A percentile compares a stretch with the other conserved stretches of the same genome.
These are phyloP conservation scores for Metarhizium rileyi DNA, from an alignment of 2,329 filamentous ascomycete genomes.

Conservation along the genomic window DNA sequence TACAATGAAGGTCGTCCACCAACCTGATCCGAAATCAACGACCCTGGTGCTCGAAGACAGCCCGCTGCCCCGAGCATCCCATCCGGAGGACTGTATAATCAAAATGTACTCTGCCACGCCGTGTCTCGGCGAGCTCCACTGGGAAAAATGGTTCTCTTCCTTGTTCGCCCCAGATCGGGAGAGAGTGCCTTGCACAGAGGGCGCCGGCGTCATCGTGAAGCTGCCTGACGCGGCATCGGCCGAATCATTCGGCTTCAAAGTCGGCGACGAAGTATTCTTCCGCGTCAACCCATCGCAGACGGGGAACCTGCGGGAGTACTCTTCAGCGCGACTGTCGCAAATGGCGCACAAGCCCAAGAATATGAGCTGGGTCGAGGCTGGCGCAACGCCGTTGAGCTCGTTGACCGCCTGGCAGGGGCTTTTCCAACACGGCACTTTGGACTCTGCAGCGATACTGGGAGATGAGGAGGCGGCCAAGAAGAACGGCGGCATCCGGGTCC, in stretches of 20 bases:
- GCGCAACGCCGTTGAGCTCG: constrained; percentile 26
- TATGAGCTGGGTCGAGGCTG: constrained; percentile 22
- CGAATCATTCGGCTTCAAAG: constrained; percentile 16
- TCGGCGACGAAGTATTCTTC: constrained; percentile 22
- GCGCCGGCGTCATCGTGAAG: constrained; percentile 23
- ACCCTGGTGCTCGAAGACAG: constrained; percentile 10
- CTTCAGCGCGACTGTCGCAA: constrained; percentile 19
- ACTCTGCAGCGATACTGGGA: constrained; percentile 13
- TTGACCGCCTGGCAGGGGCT: constrained; percentile 29
- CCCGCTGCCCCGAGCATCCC: constrained; percentile 11
- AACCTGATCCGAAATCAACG: constrained; percentile 10
- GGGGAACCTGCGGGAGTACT: constrained; percentile 21
- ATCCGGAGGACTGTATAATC: constrained; percentile 17
- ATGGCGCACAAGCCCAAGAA: constrained; percentile 21
- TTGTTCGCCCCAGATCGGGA: constrained; percentile 11
- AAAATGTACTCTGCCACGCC: constrained; percentile 19
- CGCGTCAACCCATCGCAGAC: constrained; percentile 15
- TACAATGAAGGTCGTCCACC: constrained; percentile 13
- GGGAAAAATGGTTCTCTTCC: constrained; percentile 12
- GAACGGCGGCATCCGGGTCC: constrained; percentile 20
- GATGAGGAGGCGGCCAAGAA: background rate
- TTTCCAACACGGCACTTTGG: constrained; percentile 23
- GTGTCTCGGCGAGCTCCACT: constrained; percentile 20
- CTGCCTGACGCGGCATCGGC: constrained; percentile 9
- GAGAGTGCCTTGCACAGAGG: constrained; percentile 24